Evolutionary conservation across 2,329 filamentous ascomycete genomes (phyloP).

Genomic region (Pyrenophora tritici-repentis): DNA sequence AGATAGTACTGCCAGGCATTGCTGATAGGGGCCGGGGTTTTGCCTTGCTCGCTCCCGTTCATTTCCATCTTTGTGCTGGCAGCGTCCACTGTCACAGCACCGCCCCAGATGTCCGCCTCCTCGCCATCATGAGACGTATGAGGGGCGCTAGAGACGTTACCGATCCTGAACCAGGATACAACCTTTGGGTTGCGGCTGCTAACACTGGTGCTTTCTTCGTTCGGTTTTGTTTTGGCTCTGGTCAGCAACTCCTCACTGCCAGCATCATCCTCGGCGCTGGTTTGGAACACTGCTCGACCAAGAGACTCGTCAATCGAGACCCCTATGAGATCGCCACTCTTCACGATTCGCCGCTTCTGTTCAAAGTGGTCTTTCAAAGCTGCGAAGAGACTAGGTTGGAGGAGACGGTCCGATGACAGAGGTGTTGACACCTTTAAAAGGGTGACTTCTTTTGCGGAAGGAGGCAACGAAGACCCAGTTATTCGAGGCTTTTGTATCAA

Average conservation of each 20-base stretch:
- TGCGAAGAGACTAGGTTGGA: slow-evolving; percentile 84
- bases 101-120: slow-evolving; percentile 78
- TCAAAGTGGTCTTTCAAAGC: slow-evolving; percentile 90
- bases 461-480: slow-evolving; percentile 57
- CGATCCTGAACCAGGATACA: slow-evolving; percentile 92
- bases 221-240: slow-evolving; percentile 47
- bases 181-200: slow-evolving; percentile 34
- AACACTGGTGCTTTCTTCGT: slow-evolving; percentile 19
- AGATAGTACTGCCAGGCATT: slow-evolving; percentile 92
- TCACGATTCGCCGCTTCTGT: slow-evolving; percentile 77
- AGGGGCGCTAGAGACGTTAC: slow-evolving; percentile 59
- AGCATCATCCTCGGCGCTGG: slow-evolving; percentile 72
- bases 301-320: slow-evolving; percentile 87
- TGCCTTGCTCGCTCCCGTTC: slow-evolving; percentile 82
- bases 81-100: slow-evolving; percentile 83
- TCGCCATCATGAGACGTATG: slow-evolving; percentile 63
- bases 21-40: slow-evolving; percentile 74
- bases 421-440: slow-evolving; percentile 89
- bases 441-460: slow-evolving; percentile 76
- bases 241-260: slow-evolving; percentile 59
- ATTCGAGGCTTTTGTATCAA: slow-evolving; percentile 52
- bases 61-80: slow-evolving; percentile 87
- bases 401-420: slow-evolving; percentile 78
- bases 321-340: slow-evolving; percentile 84
- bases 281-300: slow-evolving; percentile 79